phyloP scores from a whole-genome alignment of 2,329 filamentous ascomycete species.

The Clathrospora elynae region DNA sequence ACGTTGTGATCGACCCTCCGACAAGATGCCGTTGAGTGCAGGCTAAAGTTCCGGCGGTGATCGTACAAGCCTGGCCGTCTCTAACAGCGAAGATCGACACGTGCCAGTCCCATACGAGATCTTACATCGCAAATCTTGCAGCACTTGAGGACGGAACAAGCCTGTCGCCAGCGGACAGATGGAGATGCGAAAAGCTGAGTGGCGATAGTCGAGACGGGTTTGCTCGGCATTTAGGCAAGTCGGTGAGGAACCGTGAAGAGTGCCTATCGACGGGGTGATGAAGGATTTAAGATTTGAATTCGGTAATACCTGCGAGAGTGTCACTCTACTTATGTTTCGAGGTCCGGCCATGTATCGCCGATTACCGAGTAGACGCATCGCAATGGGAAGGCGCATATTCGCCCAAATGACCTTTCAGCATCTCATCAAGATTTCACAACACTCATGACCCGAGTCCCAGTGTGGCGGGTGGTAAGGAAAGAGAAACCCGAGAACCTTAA shows the following conservation, averaged over 20 bases:
- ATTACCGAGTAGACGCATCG: too few species aligned
- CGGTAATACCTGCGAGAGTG: too few species aligned
- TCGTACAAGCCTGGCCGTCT: slow-evolving; percentile 18
- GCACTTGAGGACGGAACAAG: slow-evolving; percentile 8
- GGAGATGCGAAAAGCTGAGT: slow-evolving; percentile 9
- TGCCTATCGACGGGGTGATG: too few species aligned
- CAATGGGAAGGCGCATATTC: too few species aligned
- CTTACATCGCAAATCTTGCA: slow-evolving; percentile 5
- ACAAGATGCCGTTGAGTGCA: slow-evolving; percentile 25
- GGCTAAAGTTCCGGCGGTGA: slow-evolving; percentile 10
- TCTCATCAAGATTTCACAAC: slow-evolving; percentile 7
- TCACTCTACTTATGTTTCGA: too few species aligned
- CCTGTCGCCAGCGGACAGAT: slow-evolving; percentile 5
- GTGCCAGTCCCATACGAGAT: slow-evolving; percentile 8
- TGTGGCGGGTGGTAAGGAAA: slow-evolving; percentile 14
- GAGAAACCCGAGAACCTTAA: slow-evolving; percentile 29
- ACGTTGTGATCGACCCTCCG: slow-evolving; percentile 14
- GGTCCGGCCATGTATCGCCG: too few species aligned
- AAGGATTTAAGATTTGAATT: too few species aligned
- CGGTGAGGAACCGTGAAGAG: slow-evolving; percentile 1
- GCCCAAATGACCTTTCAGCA: too few species aligned
- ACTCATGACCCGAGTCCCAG: slow-evolving; percentile 14
- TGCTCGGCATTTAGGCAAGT: neutral
- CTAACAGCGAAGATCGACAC: slow-evolving; percentile 18
- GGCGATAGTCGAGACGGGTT: neutral